Evolutionary conservation across 202 grass and related monocot species (phyloP).

Genomic region (Carex arenaria): DNA sequence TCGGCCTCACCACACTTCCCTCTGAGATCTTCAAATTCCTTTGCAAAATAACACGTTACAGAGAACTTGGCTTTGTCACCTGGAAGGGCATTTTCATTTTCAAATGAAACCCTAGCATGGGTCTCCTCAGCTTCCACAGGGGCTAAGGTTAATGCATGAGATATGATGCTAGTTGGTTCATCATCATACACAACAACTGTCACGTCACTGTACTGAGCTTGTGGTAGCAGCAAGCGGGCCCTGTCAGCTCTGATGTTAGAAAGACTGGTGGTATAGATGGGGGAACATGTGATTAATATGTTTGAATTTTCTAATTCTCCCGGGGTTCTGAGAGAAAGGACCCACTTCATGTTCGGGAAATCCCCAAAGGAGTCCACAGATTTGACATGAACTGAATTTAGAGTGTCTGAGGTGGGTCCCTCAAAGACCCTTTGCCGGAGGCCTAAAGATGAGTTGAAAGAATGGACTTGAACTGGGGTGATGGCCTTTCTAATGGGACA

Average conservation of each 20-base stretch:
- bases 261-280: conserved; percentile 41
- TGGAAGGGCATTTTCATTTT: conserved; percentile 57
- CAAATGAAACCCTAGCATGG: conserved; percentile 67
- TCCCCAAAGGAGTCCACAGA: conserved; percentile 49
- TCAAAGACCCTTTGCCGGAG: conserved; percentile 42
- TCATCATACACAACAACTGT: conserved; percentile 81
- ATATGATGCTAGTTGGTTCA: conserved; percentile 78
- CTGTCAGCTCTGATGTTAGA: conserved; percentile 50
- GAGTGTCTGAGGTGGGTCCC: conserved; percentile 42
- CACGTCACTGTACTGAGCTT: conserved; percentile 43
- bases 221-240: conserved; percentile 62
- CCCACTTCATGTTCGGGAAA: conserved; percentile 62
- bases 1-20: conserved; percentile 56
- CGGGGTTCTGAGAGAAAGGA: conserved; percentile 62
- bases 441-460: conserved; percentile 61
- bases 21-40: conserved; percentile 64
- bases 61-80: conserved; percentile 76
- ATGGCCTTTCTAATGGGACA: conserved; percentile 39
- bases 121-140: conserved; percentile 44
- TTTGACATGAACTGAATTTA: conserved; percentile 38
- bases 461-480: conserved; percentile 65
- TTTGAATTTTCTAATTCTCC: conserved; percentile 51
- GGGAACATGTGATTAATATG: conserved; percentile 40
- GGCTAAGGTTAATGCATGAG: conserved; percentile 58
- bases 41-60: conserved; percentile 79